Base-by-base conservation (phyloP, 2,329 filamentous ascomycete genomes). In the Talaromyces rugulosus region DNA sequence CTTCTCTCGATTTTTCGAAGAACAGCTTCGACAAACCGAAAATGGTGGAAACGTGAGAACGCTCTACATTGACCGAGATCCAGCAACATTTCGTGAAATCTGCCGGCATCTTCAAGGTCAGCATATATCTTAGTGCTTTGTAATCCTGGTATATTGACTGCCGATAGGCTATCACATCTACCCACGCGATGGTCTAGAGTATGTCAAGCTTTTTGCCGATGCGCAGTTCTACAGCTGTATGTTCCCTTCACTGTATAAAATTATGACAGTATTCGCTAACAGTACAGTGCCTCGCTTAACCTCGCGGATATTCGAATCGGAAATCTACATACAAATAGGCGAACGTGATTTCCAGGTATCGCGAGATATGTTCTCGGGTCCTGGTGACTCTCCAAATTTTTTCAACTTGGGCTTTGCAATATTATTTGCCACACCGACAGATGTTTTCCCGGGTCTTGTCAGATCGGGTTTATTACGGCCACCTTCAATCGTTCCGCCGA, bases 61-160 rank as follows among this genome's bases (percentile, higher is more conserved):
- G 0, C 82, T 98, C 6, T 97, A 97, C 77, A 97, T 98, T 71
- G 94, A 98, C 75, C 89, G 94, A 64, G 94, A 98, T 75, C 93
- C 94, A 0, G 82, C 82, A 14, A 97, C 92, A 0, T 98, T 98
- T 74, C 85, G 83, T 70, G 92, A 97, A 72, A 97, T 98, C 66
- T 89, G 90, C 42, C 82, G 93, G 60, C 93, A 98, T 80, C 82
- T 98, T 27, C 93, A 96, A 79, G 91, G 82, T 81, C 70, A 14
- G 55, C 61, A 47, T 47, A 9, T 53, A 6, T 16, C 18, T 12
- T 4, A 53, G 8, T n/a, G 14, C 34, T 34, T 40, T 33, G 12
- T 42, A 6, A 18, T 47, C 52, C 5, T 14, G 64, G 34, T 65
- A 28, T 36, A 55, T 4, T 42, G 33, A 28, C 31, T 30, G 18